A percentile compares a stretch with the other conserved stretches of the same genome.
Conservation (phyloP, 306 rosid species). For the Pterocarpus macrocarpus region DNA sequence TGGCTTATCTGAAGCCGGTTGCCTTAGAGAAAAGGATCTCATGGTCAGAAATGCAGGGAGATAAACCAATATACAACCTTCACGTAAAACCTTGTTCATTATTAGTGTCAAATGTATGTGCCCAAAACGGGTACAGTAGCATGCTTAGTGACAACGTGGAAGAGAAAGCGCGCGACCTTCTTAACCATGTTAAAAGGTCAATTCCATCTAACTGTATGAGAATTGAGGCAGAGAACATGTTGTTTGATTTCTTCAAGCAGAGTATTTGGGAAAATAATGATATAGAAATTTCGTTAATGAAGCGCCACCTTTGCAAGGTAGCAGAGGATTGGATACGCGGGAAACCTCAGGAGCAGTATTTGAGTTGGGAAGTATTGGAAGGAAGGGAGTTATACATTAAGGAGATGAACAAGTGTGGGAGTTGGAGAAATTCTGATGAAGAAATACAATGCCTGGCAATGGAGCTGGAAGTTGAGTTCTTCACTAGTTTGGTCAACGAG, state of each 20-base stretch:
- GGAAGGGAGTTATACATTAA: slow-evolving; percentile 45
- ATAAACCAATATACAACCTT: background rate
- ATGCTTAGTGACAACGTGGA: slow-evolving; percentile 10
- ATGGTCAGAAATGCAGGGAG: slow-evolving; percentile 22
- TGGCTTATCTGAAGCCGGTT: slow-evolving; percentile 53
- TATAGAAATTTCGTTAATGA: background rate
- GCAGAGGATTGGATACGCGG: slow-evolving; percentile 61
- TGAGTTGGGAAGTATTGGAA: slow-evolving; percentile 67
- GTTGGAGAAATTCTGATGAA: slow-evolving; percentile 52
- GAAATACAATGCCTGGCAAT: slow-evolving; percentile 46
- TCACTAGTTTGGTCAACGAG: slow-evolving; percentile 56
- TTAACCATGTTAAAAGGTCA: slow-evolving; percentile 37
- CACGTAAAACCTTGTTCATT: too few species aligned
- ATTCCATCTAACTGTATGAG: background rate
- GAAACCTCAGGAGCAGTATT: slow-evolving; percentile 19
- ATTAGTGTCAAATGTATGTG: too few species aligned
- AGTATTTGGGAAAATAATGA: slow-evolving; percentile 8
- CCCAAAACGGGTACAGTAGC: too few species aligned
- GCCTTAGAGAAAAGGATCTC: slow-evolving; percentile 57
- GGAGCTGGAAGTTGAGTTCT: slow-evolving; percentile 59
- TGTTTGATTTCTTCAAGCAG: slow-evolving; percentile 62
- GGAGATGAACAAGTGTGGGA: slow-evolving; percentile 59
- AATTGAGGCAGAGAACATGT: slow-evolving; percentile 46
- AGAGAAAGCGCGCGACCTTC: slow-evolving; percentile 43
- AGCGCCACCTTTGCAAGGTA: slow-evolving; percentile 32